Evolutionary conservation across 306 rosid species (phyloP).

Genomic region (Spatholobus suberectus): DNA sequence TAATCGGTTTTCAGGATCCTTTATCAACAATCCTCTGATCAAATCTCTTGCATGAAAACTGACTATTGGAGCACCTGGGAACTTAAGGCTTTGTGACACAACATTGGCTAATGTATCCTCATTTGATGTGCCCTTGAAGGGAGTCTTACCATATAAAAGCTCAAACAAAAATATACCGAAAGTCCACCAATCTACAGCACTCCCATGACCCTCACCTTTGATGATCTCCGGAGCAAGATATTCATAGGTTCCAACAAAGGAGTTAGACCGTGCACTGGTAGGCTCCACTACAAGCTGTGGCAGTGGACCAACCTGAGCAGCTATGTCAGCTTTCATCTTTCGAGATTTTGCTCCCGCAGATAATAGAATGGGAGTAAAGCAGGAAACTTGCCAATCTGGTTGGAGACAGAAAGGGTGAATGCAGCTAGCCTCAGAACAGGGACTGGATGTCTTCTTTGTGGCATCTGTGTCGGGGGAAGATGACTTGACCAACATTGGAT

Average conservation of each 20-base stretch:
- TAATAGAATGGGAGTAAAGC: conserved; percentile 87
- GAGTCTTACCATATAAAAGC: conserved; percentile 92
- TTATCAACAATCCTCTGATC: conserved; percentile 76
- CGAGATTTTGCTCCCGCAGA: conserved; percentile 77
- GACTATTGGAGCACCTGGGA: conserved; percentile 83
- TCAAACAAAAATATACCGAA: conserved; percentile 91
- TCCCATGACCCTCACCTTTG: conserved; percentile 90
- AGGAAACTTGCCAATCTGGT: conserved; percentile 95
- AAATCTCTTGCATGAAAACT: conserved; percentile 93
- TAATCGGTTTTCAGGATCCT: conserved; percentile 92
- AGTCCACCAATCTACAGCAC: conserved; percentile 98
- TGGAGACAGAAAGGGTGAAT: conserved; percentile 96
- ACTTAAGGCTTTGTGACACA: conserved; percentile 83
- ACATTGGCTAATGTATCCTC: conserved; percentile 85
- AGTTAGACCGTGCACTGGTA: conserved; percentile 86
- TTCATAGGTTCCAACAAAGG: conserved; percentile 95
- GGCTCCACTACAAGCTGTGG: conserved; percentile 97
- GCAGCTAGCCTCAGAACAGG: conserved; percentile 86
- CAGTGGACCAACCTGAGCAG: conserved; percentile 72
- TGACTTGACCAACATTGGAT: conserved; percentile 72
- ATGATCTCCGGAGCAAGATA: conserved; percentile 97
- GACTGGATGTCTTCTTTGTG: conserved; percentile 63
- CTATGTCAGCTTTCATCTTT: conserved; percentile 70
- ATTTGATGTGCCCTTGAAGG: conserved; percentile 82
- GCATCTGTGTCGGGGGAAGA: conserved; percentile 66